Percentiles rank a stretch among this genome's conserved stretches.
phyloP scores from a whole-genome alignment of 768 basidiomycete species.

The Termitomyces sp. region DNA sequence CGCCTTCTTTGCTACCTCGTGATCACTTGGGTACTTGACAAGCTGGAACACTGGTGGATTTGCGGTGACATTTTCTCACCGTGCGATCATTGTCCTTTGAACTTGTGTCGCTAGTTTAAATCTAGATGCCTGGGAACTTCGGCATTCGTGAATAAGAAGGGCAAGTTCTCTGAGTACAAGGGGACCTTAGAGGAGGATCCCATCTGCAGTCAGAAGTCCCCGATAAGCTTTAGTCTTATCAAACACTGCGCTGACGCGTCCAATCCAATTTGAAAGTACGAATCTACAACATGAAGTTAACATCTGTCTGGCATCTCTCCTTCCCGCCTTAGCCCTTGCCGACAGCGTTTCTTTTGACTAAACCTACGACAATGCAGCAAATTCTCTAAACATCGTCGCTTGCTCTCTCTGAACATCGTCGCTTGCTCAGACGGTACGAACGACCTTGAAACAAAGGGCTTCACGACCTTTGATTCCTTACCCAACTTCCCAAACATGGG shows the following conservation, averaged over 20 bases:
- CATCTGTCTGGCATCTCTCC: conserved; percentile 15
- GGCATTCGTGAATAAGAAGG: not conserved
- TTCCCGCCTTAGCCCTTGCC: conserved; percentile 3
- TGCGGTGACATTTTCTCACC: not conserved
- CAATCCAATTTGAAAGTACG: too few species aligned
- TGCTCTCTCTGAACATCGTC: conserved; percentile 30
- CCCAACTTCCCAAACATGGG: conserved; percentile 52
- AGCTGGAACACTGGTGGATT: too few species aligned
- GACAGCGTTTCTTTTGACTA: conserved; percentile 26
- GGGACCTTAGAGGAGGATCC: not conserved
- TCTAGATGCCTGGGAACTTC: not conserved
- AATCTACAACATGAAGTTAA: conserved; percentile 3
- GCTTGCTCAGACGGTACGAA: conserved; percentile 43
- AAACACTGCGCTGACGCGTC: too few species aligned
- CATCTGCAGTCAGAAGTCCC: not conserved
- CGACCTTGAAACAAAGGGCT: conserved; percentile 35
- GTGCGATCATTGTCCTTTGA: not conserved
- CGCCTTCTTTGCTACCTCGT: not conserved
- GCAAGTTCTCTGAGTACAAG: not conserved
- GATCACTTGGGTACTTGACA: not conserved
- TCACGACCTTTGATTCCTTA: conserved; percentile 36
- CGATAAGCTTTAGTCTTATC: not conserved
- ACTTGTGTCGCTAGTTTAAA: not conserved
- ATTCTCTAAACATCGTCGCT: too few species aligned
- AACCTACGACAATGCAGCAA: conserved; percentile 30